Evolutionary conservation across 345 rosid genomes (phyloP).

Genomic region (Citrus mangshanensis): DNA sequence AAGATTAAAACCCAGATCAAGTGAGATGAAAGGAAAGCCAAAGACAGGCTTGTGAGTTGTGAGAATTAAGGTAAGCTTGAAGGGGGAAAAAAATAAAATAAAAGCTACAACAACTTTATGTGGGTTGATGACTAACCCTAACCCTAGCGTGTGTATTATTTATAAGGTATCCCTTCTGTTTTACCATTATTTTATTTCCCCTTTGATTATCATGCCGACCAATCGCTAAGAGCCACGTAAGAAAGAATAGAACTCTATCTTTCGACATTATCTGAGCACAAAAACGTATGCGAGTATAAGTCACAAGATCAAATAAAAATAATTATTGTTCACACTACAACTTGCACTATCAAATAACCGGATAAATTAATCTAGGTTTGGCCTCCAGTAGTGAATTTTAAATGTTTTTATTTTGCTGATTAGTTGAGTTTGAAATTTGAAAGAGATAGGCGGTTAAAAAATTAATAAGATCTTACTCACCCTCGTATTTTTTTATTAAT

Average conservation of each 20-base stretch:
- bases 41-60: conserved; percentile 1
- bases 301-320: not conserved
- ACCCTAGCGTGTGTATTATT: conserved; percentile 44
- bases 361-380: no score
- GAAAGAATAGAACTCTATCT: not conserved
- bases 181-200: conserved; percentile 33
- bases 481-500: no score
- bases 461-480: no score
- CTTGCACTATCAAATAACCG: not conserved
- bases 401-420: no score
- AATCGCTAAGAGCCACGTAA: conserved; percentile 27
- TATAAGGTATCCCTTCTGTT: conserved; percentile 34
- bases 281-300: not conserved
- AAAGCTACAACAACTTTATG: conserved; percentile 18
- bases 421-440: no score
- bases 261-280: not conserved
- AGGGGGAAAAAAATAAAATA: not conserved
- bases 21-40: not conserved
- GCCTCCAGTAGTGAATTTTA: no score
- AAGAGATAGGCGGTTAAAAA: no score
- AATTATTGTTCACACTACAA: not conserved
- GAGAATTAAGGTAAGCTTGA: conserved; percentile 3
- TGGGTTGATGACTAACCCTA: conserved; percentile 51
- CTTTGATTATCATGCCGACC: conserved; percentile 28
- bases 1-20: conserved; percentile 2